These are phyloP conservation scores for Planoprotostelium fungivorum DNA, from an alignment of 78 protist genomes.

Conservation along the genomic window DNA sequence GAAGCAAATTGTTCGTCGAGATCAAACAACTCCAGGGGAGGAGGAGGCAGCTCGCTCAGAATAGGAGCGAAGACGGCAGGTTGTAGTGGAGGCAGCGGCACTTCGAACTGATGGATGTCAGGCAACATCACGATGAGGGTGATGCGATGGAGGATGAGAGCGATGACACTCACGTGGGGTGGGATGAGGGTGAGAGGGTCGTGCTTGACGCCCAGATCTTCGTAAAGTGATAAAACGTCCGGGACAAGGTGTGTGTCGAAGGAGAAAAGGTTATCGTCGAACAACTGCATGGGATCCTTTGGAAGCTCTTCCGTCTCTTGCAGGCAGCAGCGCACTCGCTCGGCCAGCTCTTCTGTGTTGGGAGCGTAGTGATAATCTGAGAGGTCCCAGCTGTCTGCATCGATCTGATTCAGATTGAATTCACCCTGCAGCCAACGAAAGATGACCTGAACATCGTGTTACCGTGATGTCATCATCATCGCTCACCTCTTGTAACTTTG, in stretches of 20 bases:
- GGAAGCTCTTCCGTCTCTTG: constrained; percentile 62
- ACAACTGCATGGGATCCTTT: constrained; percentile 48
- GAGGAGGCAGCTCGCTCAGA: constrained; percentile 64
- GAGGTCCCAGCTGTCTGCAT: constrained; percentile 52
- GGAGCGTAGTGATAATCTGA: constrained; percentile 58
- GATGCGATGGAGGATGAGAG: too few relatives aligned
- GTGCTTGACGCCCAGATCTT: constrained; percentile 55
- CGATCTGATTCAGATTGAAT: constrained; percentile 26
- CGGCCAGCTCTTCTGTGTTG: constrained; percentile 54
- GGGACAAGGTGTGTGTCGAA: constrained; percentile 68
- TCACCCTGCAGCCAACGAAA: constrained; percentile 21
- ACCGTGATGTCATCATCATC: background rate
- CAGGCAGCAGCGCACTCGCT: constrained; percentile 40
- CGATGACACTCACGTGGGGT: constrained; percentile 37
- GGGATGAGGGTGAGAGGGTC: constrained; percentile 76
- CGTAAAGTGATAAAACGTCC: constrained; percentile 38
- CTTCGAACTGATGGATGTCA: constrained; percentile 40
- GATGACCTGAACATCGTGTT: constrained; percentile 1
- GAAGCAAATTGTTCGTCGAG: constrained; percentile 82
- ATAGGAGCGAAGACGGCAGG: constrained; percentile 76
- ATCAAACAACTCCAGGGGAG: constrained; percentile 83
- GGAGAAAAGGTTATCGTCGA: constrained; percentile 40
- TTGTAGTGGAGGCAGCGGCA: constrained; percentile 71
- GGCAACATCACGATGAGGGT: background rate
- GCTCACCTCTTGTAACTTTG: constrained; percentile 2